Evolutionary conservation across 139 green algal species (phyloP), one percentile per base, ranked within the genome.

Genomic region (Chlamydomonas asymmetrica): DNA sequence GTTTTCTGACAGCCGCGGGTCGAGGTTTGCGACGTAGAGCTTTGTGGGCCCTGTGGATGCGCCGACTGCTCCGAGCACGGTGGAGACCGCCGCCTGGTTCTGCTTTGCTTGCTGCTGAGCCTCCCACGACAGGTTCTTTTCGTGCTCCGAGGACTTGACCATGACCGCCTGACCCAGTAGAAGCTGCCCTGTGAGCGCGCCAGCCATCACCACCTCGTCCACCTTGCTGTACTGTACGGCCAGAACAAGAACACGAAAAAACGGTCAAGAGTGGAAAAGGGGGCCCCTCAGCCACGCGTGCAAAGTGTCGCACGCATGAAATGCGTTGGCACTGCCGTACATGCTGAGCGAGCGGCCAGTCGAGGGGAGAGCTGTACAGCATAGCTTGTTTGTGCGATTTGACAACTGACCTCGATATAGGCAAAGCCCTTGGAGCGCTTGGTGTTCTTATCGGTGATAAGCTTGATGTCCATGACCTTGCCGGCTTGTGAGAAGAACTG

Each of bases 371-470:
- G n/a, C n/a, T n/a, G n/a, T n/a, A n/a, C n/a, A n/a, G n/a, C n/a
- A n/a, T n/a, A n/a, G n/a, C n/a, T n/a, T n/a, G n/a, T n/a, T n/a
- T n/a, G n/a, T n/a, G n/a, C n/a, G n/a, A n/a, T n/a, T n/a, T n/a
- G n/a, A n/a, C n/a, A 96, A n/a, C n/a, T n/a, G n/a, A n/a, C n/a
- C 89, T 99, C 96, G n/a, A 99, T 90, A 84, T 99, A 99, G 6
- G 95, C 94, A 76, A 98, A 92, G 61, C 95, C 95, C 85, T 98
- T 98, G 72, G 86, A 95, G 37, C 89, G 84, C 34, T 89, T 85
- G 2, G 92, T 97, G 85, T 91, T 91, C 54, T 94, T 89, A 83
- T 99, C 96, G 23, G 84, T 93, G 78, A 99, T 99, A 72, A 98
- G 91, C 40, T 90, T 89, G 43, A 99, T 93, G 84, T 98, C 95